Evolutionary conservation across 202 grass and related monocot species (phyloP).

Genomic region (Setaria viridis): DNA sequence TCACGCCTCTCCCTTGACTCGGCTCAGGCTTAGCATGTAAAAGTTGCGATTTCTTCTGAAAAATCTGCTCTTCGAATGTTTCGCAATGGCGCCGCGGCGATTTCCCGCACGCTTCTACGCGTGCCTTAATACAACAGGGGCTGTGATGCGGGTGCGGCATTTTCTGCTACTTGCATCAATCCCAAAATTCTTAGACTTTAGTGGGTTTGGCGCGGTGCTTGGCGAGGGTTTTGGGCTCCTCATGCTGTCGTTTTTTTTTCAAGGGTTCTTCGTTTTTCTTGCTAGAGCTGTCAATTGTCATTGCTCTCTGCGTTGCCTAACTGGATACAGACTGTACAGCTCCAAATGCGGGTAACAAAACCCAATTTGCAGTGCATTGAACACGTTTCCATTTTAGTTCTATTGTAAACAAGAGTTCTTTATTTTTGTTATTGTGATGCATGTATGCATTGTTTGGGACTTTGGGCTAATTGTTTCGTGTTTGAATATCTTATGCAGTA

Average conservation of each 20-base stretch:
- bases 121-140: not conserved
- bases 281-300: conserved; percentile 4
- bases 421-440: not conserved
- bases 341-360: conserved; percentile 8
- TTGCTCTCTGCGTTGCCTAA: not conserved
- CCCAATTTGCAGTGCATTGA: conserved; percentile 3
- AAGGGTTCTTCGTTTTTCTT: conserved; percentile 22
- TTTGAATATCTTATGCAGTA: conserved; percentile 36
- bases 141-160: not conserved
- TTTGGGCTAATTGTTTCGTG: not conserved
- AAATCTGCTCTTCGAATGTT: conserved; percentile 9
- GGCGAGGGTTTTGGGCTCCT: conserved; percentile 30
- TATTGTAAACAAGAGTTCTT: not conserved
- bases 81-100: conserved; percentile 7
- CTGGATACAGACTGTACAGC: not conserved
- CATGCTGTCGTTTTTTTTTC: too few species aligned
- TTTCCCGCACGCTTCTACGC: not conserved
- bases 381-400: conserved; percentile 6
- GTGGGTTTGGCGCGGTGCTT: not conserved
- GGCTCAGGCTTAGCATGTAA: not conserved
- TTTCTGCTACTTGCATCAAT: not conserved
- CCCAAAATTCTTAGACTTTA: conserved; percentile 10
- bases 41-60: not conserved
- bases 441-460: conserved; percentile 4
- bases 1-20: not conserved